These are phyloP conservation scores for Cyberlindnera mrakii DNA, from an alignment of 805 yeast species.

Conservation along the genomic window DNA sequence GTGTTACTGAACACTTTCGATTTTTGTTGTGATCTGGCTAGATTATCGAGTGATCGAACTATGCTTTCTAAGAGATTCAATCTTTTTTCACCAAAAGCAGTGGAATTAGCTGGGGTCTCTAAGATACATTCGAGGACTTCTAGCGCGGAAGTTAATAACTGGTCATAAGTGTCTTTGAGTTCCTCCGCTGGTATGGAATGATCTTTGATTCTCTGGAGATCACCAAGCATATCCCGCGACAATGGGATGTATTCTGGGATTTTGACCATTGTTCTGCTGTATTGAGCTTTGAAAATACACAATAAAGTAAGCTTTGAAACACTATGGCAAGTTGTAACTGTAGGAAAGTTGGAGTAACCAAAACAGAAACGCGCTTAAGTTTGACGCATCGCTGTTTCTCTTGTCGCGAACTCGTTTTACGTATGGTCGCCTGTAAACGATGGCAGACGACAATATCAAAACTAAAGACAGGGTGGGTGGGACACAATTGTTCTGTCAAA, in stretches of 20 bases:
- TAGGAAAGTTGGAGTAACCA: no score
- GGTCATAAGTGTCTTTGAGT: constrained; percentile 5
- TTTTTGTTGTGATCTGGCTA: constrained; percentile 13
- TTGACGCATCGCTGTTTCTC: no score
- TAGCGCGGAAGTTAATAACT: constrained; percentile 11
- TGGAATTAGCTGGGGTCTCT: constrained; percentile 1
- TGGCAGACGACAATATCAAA: no score
- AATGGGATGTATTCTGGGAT: constrained; percentile 11
- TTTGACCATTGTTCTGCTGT: constrained; percentile 2
- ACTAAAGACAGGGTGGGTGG: no score
- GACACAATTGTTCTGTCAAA: no score
- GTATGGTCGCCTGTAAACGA: no score
- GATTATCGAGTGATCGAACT: constrained; percentile 13
- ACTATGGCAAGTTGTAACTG: no score
- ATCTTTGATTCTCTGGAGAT: constrained; percentile 6
- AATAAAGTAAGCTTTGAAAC: no score
- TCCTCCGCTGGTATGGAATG: constrained; percentile 2
- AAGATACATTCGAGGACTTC: constrained; percentile 12
- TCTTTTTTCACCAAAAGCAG: constrained; percentile 5
- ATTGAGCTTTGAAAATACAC: no score
- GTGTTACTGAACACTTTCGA: constrained; percentile 8
- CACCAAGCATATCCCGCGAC: neutral
- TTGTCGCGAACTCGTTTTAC: no score
- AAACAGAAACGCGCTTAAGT: no score
- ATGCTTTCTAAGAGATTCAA: constrained; percentile 7